Conservation (phyloP, 2,329 filamentous ascomycete species). For the Sarocladium kiliense region DNA sequence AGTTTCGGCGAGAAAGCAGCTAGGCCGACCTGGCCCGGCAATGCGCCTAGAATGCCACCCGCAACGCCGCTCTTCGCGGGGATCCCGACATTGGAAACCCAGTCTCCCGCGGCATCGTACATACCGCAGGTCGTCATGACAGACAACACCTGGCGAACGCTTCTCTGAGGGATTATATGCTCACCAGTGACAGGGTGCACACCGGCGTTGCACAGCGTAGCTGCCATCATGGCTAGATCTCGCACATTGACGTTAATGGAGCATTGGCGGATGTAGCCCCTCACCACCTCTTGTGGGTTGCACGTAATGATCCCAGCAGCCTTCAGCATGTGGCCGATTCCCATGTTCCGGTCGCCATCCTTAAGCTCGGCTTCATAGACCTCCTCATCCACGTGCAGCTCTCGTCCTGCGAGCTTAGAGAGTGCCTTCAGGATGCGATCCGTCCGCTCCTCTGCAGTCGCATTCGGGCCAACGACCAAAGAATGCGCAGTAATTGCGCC, state of each 20-base stretch:
- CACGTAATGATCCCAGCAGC: constrained; percentile 31
- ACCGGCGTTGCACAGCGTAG: constrained; percentile 31
- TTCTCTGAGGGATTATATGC: constrained; percentile 27
- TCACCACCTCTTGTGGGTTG: constrained; percentile 28
- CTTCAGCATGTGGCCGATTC: constrained; percentile 34
- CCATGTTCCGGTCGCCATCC: constrained; percentile 28
- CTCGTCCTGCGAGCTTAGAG: constrained; percentile 28
- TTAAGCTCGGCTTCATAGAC: constrained; percentile 32
- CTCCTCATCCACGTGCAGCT: constrained; percentile 30
- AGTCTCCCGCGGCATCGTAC: constrained; percentile 34
- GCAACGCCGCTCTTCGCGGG: constrained; percentile 32
- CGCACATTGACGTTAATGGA: constrained; percentile 35
- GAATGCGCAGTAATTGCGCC: constrained; percentile 29
- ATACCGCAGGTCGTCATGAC: constrained; percentile 37
- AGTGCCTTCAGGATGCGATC: constrained; percentile 29
- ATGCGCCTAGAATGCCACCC: constrained; percentile 26
- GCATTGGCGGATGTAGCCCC: constrained; percentile 34
- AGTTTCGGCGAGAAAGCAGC: constrained; percentile 26
- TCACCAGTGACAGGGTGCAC: constrained; percentile 28
- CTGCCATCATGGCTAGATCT: constrained; percentile 34
- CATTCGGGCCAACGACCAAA: constrained; percentile 21
- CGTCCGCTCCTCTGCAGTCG: constrained; percentile 28
- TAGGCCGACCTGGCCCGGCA: constrained; percentile 26
- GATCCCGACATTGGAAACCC: constrained; percentile 32
- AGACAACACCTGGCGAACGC: constrained; percentile 33